Conservation (phyloP, 148 eudicot species). For the Cornus controversa region DNA sequence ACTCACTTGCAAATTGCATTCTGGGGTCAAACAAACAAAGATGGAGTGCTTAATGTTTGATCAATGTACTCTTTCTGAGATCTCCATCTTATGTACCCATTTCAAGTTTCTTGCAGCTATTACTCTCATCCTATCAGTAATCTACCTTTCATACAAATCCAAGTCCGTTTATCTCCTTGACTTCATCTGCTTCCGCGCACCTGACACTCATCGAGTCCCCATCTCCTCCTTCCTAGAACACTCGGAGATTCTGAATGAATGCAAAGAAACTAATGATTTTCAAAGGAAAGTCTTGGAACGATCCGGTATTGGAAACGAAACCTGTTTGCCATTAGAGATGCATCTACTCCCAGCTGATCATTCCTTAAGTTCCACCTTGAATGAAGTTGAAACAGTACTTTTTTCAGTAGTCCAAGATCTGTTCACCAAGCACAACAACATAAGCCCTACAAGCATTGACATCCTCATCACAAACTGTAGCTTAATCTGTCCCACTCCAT, state of each 20-base stretch:
- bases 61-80: constrained; percentile 6
- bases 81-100: background rate
- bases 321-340: constrained; percentile 20
- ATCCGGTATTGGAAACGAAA: constrained; percentile 33
- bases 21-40: background rate
- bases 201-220: constrained; percentile 18
- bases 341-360: constrained; percentile 25
- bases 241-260: constrained; percentile 11
- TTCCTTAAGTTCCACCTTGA: constrained; percentile 25
- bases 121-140: background rate
- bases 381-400: constrained; percentile 30
- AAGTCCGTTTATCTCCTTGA: constrained; percentile 20
- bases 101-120: constrained; percentile 17
- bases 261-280: constrained; percentile 24
- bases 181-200: constrained; percentile 25
- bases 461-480: constrained; percentile 44
- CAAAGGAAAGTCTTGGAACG: constrained; percentile 25
- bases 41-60: constrained; percentile 26
- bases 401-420: constrained; percentile 30
- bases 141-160: constrained; percentile 2
- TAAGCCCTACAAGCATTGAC: constrained; percentile 39
- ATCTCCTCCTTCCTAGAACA: constrained; percentile 34
- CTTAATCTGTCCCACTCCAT: constrained; percentile 41
- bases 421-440: constrained; percentile 29
- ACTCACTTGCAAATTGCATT: background rate